Conservation (phyloP, 768 basidiomycete genomes). For the Boletus coccyginus region DNA sequence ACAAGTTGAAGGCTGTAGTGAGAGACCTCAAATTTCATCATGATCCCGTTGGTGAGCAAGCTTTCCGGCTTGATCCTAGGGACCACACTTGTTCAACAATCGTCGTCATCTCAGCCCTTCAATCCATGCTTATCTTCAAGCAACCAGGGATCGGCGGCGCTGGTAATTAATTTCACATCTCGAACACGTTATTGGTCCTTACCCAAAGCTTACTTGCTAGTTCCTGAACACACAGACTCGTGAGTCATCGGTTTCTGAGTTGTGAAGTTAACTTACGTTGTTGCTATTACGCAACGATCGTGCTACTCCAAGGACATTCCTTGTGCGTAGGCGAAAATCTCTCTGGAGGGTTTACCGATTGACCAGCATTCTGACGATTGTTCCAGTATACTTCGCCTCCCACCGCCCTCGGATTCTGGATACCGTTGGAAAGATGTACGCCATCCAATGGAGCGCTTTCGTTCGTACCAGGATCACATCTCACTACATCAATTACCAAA, state of each 20-base stretch:
- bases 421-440: conserved; percentile 89
- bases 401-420: conserved; percentile 94
- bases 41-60: conserved; percentile 71
- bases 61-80: not conserved
- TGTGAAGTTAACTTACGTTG: not conserved
- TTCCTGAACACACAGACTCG: conserved; percentile 93
- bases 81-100: not conserved
- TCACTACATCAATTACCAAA: conserved; percentile 66
- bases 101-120: conserved; percentile 52
- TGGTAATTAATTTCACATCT: conserved; percentile 46
- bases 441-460: conserved; percentile 78
- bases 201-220: conserved; percentile 36
- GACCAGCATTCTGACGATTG: conserved; percentile 1
- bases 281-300: not conserved
- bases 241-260: conserved; percentile 38
- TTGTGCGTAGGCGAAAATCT: conserved; percentile 42
- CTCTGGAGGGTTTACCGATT: not conserved
- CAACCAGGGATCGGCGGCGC: conserved; percentile 90
- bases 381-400: conserved; percentile 87
- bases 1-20: conserved; percentile 63
- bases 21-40: conserved; percentile 78
- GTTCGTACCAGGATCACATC: conserved; percentile 90
- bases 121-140: conserved; percentile 96
- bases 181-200: not conserved
- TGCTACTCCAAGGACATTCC: conserved; percentile 54